Evolutionary conservation across 306 rosid species (phyloP).

Genomic region (Aeschynomene evenia): DNA sequence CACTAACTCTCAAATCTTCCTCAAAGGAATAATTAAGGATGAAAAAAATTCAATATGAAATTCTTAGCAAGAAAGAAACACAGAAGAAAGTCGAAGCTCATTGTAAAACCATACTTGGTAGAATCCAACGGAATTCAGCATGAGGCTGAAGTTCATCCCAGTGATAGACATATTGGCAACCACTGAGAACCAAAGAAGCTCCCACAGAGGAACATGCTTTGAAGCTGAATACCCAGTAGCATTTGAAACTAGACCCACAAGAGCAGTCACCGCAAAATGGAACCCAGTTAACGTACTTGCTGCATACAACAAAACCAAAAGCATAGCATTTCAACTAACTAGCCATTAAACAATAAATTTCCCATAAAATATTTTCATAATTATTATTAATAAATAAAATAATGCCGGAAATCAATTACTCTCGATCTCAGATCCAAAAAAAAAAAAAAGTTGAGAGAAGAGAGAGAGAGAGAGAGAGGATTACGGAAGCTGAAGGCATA

Average conservation of each 20-base stretch:
- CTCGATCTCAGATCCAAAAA: constrained; percentile 20
- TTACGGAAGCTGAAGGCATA: constrained; percentile 75
- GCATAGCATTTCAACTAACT: not conserved
- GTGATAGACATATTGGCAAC: constrained; percentile 87
- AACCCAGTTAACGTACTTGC: constrained; percentile 91
- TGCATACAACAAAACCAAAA: constrained; percentile 30
- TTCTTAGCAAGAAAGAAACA: constrained; percentile 7
- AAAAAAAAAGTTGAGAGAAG: not conserved
- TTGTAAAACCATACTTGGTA: constrained; percentile 57
- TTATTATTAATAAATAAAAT: not conserved
- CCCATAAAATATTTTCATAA: too few relatives aligned
- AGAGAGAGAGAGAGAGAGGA: not conserved
- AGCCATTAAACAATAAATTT: too few relatives aligned
- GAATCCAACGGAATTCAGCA: constrained; percentile 93
- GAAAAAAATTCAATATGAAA: not conserved
- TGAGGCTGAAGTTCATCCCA: constrained; percentile 91
- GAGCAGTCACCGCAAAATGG: constrained; percentile 87
- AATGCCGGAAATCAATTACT: constrained; percentile 23
- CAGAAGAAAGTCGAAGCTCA: constrained; percentile 3
- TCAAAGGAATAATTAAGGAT: too few relatives aligned
- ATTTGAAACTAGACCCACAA: constrained; percentile 81
- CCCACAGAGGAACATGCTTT: constrained; percentile 91
- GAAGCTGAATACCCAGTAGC: constrained; percentile 79
- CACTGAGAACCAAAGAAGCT: constrained; percentile 88
- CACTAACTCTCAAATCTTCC: too few relatives aligned